Conservation (phyloP, 176 grass and related monocot genomes). For the Dendrocalamus sinicus region DNA sequence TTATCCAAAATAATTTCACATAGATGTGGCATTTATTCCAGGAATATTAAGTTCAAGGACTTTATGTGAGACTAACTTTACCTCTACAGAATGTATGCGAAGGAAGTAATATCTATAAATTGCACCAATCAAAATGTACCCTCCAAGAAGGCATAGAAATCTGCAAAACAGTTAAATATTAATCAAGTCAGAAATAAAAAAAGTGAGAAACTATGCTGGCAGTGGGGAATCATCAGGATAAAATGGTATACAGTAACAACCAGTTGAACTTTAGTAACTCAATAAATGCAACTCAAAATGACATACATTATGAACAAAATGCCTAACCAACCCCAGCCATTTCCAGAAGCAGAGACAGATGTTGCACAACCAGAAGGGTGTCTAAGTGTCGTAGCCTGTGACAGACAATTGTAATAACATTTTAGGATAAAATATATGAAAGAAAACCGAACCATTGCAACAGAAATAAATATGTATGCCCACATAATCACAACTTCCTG, state of each 20-base stretch:
- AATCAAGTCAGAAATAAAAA: conserved; percentile 39
- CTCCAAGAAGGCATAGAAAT: conserved; percentile 76
- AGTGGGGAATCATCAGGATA: background rate
- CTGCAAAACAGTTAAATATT: conserved; percentile 49
- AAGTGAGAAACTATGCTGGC: background rate
- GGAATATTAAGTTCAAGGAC: background rate
- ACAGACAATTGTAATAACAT: conserved; percentile 38
- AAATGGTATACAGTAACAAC: background rate
- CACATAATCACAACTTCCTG: conserved; percentile 89
- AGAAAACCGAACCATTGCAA: conserved; percentile 33
- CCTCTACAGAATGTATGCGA: conserved; percentile 83
- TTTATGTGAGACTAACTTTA: conserved; percentile 41
- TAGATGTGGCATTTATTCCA: background rate
- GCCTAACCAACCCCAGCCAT: conserved; percentile 79
- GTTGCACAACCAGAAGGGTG: conserved; percentile 90
- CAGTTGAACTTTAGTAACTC: conserved; percentile 19
- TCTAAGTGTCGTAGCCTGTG: conserved; percentile 68
- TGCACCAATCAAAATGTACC: conserved; percentile 74
- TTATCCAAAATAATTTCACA: conserved; percentile 33
- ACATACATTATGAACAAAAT: conserved; percentile 74
- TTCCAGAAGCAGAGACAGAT: conserved; percentile 63
- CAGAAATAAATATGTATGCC: conserved; percentile 23
- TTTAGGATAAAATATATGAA: conserved; percentile 19
- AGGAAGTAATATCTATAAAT: conserved; percentile 90
- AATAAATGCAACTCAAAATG: conserved; percentile 37